A percentile compares a stretch with the other conserved stretches of the same genome.
Evolutionary conservation across 2,329 filamentous ascomycete species (phyloP).

Genomic region (Diplodia seriata): DNA sequence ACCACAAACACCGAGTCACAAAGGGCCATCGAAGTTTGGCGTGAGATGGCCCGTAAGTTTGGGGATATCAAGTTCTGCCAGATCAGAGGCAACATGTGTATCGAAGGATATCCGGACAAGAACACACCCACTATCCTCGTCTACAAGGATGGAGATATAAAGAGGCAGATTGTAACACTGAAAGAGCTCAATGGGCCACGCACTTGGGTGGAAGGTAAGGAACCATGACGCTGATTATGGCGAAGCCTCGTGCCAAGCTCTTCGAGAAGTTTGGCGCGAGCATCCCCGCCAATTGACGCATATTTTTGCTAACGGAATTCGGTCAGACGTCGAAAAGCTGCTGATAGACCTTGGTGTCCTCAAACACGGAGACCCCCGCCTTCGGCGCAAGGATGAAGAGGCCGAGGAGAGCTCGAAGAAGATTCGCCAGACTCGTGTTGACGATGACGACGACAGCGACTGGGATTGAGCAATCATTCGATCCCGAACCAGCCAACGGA

Average conservation of each 20-base stretch:
- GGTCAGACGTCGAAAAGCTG: slow-evolving; percentile 74
- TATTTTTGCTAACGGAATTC: slow-evolving; percentile 20
- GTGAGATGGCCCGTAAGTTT: slow-evolving; percentile 80
- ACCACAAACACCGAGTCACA: slow-evolving; percentile 84
- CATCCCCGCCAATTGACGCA: slow-evolving; percentile 2
- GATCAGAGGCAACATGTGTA: slow-evolving; percentile 89
- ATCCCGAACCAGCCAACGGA: neutral
- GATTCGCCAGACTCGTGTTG: slow-evolving; percentile 56
- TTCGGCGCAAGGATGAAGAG: slow-evolving; percentile 65
- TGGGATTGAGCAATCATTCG: slow-evolving; percentile 58
- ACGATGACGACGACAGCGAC: slow-evolving; percentile 62
- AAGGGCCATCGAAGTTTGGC: slow-evolving; percentile 84
- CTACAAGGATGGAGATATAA: slow-evolving; percentile 92
- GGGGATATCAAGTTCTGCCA: slow-evolving; percentile 98
- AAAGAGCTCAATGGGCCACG: slow-evolving; percentile 72
- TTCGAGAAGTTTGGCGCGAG: neutral
- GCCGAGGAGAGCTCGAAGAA: slow-evolving; percentile 64
- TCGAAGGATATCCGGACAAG: slow-evolving; percentile 92
- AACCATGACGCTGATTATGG: neutral
- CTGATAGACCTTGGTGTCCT: slow-evolving; percentile 84
- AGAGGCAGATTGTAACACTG: slow-evolving; percentile 89
- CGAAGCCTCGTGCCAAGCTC: neutral
- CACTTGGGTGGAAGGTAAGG: slow-evolving; percentile 41
- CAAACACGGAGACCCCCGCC: slow-evolving; percentile 76
- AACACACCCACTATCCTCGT: slow-evolving; percentile 95